Conservation (phyloP, 1,284 basidiomycete species). For the Rhizopogon parksii region DNA sequence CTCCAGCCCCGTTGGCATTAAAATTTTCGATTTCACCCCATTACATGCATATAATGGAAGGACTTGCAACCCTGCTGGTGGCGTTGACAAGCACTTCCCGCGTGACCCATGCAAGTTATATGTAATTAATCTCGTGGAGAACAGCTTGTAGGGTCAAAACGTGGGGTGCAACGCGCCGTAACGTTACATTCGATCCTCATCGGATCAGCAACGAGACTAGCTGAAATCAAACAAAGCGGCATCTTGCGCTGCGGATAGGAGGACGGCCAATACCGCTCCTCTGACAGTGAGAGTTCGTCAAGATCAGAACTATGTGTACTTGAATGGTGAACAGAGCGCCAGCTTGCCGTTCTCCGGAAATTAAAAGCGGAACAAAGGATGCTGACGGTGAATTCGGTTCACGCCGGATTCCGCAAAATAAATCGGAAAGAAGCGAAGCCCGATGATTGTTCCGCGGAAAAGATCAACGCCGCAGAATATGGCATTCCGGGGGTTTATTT, state of each 20-base stretch:
- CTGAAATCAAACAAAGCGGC: too few species aligned
- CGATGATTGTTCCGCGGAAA: neutral
- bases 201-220: too few species aligned
- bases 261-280: too few species aligned
- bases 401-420: constrained; percentile 1
- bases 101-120: neutral
- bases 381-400: constrained; percentile 2
- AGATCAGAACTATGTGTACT: too few species aligned
- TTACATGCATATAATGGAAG: neutral
- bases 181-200: too few species aligned
- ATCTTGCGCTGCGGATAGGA: too few species aligned
- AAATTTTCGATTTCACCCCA: neutral
- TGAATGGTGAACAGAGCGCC: neutral
- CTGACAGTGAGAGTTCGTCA: too few species aligned
- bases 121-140: too few species aligned
- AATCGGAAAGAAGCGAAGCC: neutral
- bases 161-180: too few species aligned
- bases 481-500: neutral
- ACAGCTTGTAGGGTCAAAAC: too few species aligned
- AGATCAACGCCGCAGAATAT: neutral
- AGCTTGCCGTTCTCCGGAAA: neutral
- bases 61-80: neutral
- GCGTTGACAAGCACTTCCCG: neutral
- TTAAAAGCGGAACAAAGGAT: neutral
- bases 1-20: neutral